Conservation (phyloP, 345 rosid genomes). For the Sonneratia alba region DNA sequence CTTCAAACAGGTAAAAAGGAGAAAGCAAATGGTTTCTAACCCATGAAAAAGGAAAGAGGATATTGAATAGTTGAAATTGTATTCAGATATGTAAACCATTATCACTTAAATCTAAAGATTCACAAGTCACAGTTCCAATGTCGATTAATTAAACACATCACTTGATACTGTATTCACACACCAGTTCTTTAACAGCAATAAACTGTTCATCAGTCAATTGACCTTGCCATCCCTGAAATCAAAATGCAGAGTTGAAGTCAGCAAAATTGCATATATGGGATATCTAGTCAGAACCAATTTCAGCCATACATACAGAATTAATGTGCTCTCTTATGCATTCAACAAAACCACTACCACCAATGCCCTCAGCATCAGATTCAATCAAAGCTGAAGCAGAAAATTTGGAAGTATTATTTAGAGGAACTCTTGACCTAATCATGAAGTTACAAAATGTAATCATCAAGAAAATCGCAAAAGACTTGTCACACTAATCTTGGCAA, state of each 20-base stretch:
- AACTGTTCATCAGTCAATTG: conserved; percentile 87
- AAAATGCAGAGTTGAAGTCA: conserved; percentile 28
- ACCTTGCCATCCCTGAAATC: conserved; percentile 82
- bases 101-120: neutral
- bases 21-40: neutral
- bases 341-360: conserved; percentile 98
- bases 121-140: neutral
- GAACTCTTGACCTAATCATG: neutral
- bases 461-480: neutral
- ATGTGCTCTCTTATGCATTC: conserved; percentile 98
- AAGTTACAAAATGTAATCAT: conserved; percentile 3
- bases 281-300: conserved; percentile 11
- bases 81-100: neutral
- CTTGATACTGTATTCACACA: conserved; percentile 21
- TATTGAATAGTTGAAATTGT: neutral
- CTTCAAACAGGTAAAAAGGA: neutral
- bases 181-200: conserved; percentile 97
- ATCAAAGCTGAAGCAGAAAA: conserved; percentile 66
- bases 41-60: neutral
- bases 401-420: conserved; percentile 13
- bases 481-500: conserved; percentile 11
- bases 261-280: conserved; percentile 7
- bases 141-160: neutral
- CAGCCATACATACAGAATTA: conserved; percentile 50
- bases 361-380: conserved; percentile 99